These are phyloP conservation scores for Colletotrichum higginsianum DNA, from an alignment of 2,329 filamentous ascomycete species.

Conservation along the genomic window DNA sequence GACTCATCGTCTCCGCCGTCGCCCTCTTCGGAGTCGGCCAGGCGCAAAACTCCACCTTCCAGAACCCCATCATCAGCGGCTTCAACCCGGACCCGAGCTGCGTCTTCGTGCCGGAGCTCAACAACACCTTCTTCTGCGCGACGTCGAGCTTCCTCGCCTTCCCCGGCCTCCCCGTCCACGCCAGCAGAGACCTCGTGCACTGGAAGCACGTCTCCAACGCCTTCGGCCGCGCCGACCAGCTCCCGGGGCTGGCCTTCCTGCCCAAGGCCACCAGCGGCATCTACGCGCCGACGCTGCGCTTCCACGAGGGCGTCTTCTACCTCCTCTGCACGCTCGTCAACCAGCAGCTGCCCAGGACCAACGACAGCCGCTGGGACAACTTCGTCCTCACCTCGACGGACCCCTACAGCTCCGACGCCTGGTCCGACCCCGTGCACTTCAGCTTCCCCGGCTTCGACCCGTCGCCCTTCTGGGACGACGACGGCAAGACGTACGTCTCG, in stretches of 20 bases:
- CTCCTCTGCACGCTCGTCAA: slow-evolving; percentile 55
- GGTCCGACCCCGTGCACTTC: slow-evolving; percentile 49
- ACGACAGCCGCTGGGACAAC: slow-evolving; percentile 37
- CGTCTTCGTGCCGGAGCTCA: slow-evolving; percentile 54
- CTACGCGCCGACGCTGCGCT: slow-evolving; percentile 63
- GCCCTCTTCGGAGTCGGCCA: slow-evolving; percentile 6
- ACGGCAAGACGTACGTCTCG: slow-evolving; percentile 67
- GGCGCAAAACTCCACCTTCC: slow-evolving; percentile 46
- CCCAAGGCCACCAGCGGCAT: slow-evolving; percentile 55
- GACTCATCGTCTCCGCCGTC: neutral
- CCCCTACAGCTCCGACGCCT: slow-evolving; percentile 44
- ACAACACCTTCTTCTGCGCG: slow-evolving; percentile 66
- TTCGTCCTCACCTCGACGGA: slow-evolving; percentile 42
- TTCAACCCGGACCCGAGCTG: slow-evolving; percentile 66
- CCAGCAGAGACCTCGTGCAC: slow-evolving; percentile 64
- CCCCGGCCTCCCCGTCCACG: slow-evolving; percentile 67
- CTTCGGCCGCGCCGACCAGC: slow-evolving; percentile 57
- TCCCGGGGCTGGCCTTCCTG: slow-evolving; percentile 54
- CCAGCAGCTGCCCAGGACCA: slow-evolving; percentile 23
- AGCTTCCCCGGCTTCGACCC: slow-evolving; percentile 58
- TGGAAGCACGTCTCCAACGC: slow-evolving; percentile 63
- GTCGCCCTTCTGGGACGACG: slow-evolving; percentile 68
- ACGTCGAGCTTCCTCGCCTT: slow-evolving; percentile 68
- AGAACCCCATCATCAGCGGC: slow-evolving; percentile 65
- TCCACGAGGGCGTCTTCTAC: slow-evolving; percentile 61